Evolutionary conservation across 768 basidiomycete genomes (phyloP).

Genomic region (Kwoniella sp.): DNA sequence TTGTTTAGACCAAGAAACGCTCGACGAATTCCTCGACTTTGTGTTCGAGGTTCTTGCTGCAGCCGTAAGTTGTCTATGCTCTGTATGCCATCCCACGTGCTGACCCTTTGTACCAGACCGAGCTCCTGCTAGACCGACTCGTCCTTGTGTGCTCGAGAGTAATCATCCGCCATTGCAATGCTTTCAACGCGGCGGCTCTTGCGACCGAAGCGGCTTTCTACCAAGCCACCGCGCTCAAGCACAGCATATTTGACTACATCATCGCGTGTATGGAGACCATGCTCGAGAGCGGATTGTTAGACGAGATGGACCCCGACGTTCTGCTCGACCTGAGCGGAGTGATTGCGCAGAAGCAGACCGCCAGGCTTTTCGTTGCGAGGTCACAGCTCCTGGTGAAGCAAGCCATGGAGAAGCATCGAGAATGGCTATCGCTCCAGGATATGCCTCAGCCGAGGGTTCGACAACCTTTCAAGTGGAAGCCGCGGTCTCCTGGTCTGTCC

Average conservation of each 20-base stretch:
- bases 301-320: conserved; percentile 64
- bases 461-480: conserved; percentile 38
- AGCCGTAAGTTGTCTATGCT: conserved; percentile 58
- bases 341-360: conserved; percentile 59
- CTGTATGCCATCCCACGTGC: too few relatives aligned
- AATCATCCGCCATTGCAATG: conserved; percentile 63
- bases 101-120: conserved; percentile 58
- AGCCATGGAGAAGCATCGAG: conserved; percentile 61
- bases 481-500: conserved; percentile 40
- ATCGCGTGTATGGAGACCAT: conserved; percentile 78
- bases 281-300: conserved; percentile 73
- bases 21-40: conserved; percentile 77
- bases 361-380: conserved; percentile 65
- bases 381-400: conserved; percentile 56
- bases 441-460: conserved; percentile 46
- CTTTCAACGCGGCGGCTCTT: conserved; percentile 72
- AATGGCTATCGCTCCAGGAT: conserved; percentile 61
- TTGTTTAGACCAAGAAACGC: conserved; percentile 59
- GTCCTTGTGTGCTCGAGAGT: conserved; percentile 75
- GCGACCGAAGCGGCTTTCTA: conserved; percentile 77
- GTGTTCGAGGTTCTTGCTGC: conserved; percentile 80
- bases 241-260: conserved; percentile 73
- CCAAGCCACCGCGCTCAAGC: conserved; percentile 64
- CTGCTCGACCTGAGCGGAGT: conserved; percentile 65
- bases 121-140: conserved; percentile 80